Percentiles rank a stretch among this genome's conserved stretches.
Conservation (phyloP, 2,329 filamentous ascomycete genomes). For the Coniochaeta sp. region DNA sequence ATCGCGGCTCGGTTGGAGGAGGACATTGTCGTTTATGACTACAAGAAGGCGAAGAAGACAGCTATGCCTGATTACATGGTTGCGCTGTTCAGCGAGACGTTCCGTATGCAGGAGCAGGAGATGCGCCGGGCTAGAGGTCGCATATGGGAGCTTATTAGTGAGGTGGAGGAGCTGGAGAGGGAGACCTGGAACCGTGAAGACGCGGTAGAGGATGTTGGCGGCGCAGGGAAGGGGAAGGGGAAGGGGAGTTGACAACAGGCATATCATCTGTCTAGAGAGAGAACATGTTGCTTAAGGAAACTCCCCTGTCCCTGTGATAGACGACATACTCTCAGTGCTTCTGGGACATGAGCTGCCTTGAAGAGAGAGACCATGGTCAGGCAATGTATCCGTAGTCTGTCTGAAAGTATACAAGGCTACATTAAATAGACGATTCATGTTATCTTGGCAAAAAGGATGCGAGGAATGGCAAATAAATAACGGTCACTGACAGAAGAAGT, state of each 20-base stretch:
- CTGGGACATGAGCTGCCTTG: no score
- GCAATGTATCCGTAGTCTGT: no score
- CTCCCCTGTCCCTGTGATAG: no score
- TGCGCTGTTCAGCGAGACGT: slow-evolving; percentile 26
- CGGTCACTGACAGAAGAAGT: no score
- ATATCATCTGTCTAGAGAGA: no score
- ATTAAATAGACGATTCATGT: no score
- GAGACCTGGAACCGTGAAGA: slow-evolving; percentile 65
- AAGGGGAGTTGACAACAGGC: neutral
- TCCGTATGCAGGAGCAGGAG: slow-evolving; percentile 45
- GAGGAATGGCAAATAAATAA: no score
- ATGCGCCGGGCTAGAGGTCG: slow-evolving; percentile 41
- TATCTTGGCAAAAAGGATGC: no score
- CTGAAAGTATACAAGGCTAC: no score
- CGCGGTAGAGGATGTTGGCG: slow-evolving; percentile 55
- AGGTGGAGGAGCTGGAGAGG: slow-evolving; percentile 57
- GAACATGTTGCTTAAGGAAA: no score
- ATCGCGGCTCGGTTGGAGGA: slow-evolving; percentile 68
- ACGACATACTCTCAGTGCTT: no score
- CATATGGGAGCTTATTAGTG: slow-evolving; percentile 48
- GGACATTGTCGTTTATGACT: slow-evolving; percentile 72
- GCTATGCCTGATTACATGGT: slow-evolving; percentile 33
- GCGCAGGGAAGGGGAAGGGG: neutral
- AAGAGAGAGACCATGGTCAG: no score
- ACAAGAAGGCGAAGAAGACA: slow-evolving; percentile 26